Percentiles rank a stretch among this genome's conserved stretches.
phyloP scores from a whole-genome alignment of 148 eudicot species.

The Limonium bicolor region DNA sequence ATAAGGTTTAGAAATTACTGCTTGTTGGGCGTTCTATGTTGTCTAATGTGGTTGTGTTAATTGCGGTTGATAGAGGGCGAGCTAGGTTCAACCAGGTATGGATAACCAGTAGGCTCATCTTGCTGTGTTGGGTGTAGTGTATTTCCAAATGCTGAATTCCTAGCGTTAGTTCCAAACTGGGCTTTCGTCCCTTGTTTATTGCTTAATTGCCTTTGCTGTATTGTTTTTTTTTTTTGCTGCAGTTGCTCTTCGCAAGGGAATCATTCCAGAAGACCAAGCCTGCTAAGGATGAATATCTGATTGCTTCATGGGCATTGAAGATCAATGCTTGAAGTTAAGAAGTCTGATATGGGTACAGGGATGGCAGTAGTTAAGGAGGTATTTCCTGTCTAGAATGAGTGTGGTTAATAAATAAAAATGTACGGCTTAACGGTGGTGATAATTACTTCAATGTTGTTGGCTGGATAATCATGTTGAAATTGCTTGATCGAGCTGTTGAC shows the following conservation, averaged over 20 bases:
- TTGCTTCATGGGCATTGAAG: conserved; percentile 47
- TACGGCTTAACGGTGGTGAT: too few species aligned
- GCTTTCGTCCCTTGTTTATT: not conserved
- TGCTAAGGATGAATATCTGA: conserved; percentile 25
- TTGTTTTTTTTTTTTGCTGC: conserved; percentile 8
- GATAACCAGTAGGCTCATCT: not conserved
- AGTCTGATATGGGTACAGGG: not conserved
- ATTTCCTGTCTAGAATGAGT: too few species aligned
- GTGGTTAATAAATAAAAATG: too few species aligned
- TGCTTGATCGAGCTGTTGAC: too few species aligned
- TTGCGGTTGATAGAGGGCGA: too few species aligned
- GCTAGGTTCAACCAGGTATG: too few species aligned
- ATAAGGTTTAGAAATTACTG: too few species aligned
- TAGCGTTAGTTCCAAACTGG: not conserved
- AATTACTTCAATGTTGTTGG: too few species aligned
- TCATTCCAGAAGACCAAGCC: conserved; percentile 35
- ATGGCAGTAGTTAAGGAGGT: too few species aligned
- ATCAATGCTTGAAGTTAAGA: conserved; percentile 31
- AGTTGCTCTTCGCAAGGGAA: conserved; percentile 29
- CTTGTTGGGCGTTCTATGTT: too few species aligned
- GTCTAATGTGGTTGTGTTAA: too few species aligned
- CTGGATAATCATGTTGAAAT: too few species aligned
- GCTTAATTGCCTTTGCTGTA: not conserved
- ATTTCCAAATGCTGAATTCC: not conserved
- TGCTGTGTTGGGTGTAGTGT: not conserved